Evolutionary conservation across 306 rosid species (phyloP), one percentile per base, ranked within the genome.

Genomic region (Cicer arietinum): DNA sequence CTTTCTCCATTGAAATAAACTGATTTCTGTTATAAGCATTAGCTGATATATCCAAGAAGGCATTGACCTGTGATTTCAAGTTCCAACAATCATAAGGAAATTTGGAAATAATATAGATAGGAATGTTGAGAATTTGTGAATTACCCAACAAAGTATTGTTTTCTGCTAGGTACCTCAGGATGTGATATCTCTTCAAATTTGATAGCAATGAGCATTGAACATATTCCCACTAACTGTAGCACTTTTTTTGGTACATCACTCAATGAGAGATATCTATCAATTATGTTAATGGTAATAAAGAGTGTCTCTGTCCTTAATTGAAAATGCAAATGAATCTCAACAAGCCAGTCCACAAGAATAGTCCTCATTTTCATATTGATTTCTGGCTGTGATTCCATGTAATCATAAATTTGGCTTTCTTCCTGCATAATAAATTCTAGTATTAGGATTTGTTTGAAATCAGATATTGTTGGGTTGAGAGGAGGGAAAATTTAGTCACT

Each of bases 171-270:
- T 77, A 90, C 93, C 91, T 68, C 78, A 0, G 88, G 87, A 10
- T 83, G 60, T 73, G 69, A 70, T 46, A 80, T 77, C 68, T 90
- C 93, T 84, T 82, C 91, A 20, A 86, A 88, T 71, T 90, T 90
- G 73, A 85, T 60, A 22, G 96, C 93, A 57, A 90, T 52, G 73
- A 85, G 84, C 90, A 88, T 80, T 54, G 96, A 80, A 62, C 90
- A 71, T 13, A 88, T 82, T 65, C 86, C 91, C 14, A 88, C 79
- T 54, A 88, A 71, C 69, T 85, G 91, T 60, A 87, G 80, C 53
- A 82, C 87, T 43, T 58, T 48, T 76, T 83, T 87, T 6, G 76
- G 79, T 10, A 87, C 80, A n/a, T 6, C 65, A 72, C 72, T 85
- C 77, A 35, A 51, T 0, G 91, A 86, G 41, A 90, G 90, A 63